Conservation (phyloP, 345 rosid genomes). For the Isatis tinctoria region DNA sequence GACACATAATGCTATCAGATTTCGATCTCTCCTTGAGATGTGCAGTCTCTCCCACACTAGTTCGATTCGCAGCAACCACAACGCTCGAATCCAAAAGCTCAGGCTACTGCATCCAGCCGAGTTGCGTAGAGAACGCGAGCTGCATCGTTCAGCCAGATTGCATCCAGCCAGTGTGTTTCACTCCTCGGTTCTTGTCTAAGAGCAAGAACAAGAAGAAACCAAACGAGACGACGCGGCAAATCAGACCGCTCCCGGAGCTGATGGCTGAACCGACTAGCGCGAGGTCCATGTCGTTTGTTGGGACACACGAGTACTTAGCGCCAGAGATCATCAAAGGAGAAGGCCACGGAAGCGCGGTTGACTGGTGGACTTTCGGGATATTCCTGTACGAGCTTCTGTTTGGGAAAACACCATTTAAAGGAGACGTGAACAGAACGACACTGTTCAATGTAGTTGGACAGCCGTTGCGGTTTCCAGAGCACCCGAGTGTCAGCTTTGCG, state of each 20-base stretch:
- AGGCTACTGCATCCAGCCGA: constrained; percentile 50
- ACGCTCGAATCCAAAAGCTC: constrained; percentile 41
- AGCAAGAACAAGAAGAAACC: constrained; percentile 36
- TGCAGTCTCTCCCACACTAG: constrained; percentile 57
- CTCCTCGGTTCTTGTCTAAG: constrained; percentile 48
- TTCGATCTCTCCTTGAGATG: constrained; percentile 80
- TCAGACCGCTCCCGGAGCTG: constrained; percentile 69
- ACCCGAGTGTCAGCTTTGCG: constrained; percentile 69
- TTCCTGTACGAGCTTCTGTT: constrained; percentile 79
- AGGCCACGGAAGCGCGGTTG: constrained; percentile 89
- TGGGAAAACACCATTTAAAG: constrained; percentile 81
- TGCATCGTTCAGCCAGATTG: constrained; percentile 55
- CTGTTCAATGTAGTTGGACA: constrained; percentile 71
- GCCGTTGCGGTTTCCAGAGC: constrained; percentile 65
- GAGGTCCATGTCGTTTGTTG: constrained; percentile 85
- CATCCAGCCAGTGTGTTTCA: constrained; percentile 58
- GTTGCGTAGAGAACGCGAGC: constrained; percentile 45
- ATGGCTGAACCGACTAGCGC: constrained; percentile 82
- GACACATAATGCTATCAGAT: constrained; percentile 81
- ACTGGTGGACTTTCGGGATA: constrained; percentile 93
- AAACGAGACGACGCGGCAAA: constrained; percentile 36
- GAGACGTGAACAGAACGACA: constrained; percentile 63
- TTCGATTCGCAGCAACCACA: constrained; percentile 40
- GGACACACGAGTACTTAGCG: constrained; percentile 86
- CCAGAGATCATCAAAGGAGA: constrained; percentile 86